Base-by-base conservation (phyloP, 2,329 filamentous ascomycete genomes). In the Lachnellula subtilissima region DNA sequence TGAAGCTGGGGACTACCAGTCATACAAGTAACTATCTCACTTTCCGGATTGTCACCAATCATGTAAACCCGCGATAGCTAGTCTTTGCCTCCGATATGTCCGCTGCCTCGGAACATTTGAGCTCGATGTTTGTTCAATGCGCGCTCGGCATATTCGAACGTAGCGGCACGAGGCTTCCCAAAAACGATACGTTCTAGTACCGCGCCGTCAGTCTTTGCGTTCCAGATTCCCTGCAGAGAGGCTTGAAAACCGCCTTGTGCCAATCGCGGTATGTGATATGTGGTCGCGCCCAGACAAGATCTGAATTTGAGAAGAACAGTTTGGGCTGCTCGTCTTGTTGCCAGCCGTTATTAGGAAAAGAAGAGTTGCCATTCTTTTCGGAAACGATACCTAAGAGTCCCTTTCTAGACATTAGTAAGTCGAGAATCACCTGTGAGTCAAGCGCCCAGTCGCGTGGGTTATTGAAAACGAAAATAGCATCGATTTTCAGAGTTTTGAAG, bases 361-460 rank as follows among this genome's bases (percentile, higher is more conserved):
- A 74, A 0, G 68, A 25, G 58, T 86, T 75, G 43, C 85, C 86
- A 70, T 96, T 96, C 68, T 83, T 85, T 11, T 78, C 62, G 0
- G 89, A 93, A 43, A 89, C 78, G 0, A 93, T 97, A 25, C 93
- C 94, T 4, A 96, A 70, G 55, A 89, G 83, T 17, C 94, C 94
- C n/a, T 79, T 66, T 17, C 83, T 78, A 0, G 92, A 96, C 42
- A 96, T 78, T 6, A 97, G 76, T 11, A 96, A 75, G 71, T 99
- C 94, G 53, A 88, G 73, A 55, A 97, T 87, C 64, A 97, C 76
- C 69, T 96, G 89, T 2, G 85, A 84, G 71, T 97, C 93, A 9
- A 97, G 80, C 0, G 89, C 91, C 94, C 94, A 99, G 75, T 99
- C 94, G 54, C 94, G 84, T 3, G 94, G 92, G 72, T 97, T 94